Evolutionary conservation across 768 basidiomycete genomes (phyloP).

Genomic region (Serendipita sp.): DNA sequence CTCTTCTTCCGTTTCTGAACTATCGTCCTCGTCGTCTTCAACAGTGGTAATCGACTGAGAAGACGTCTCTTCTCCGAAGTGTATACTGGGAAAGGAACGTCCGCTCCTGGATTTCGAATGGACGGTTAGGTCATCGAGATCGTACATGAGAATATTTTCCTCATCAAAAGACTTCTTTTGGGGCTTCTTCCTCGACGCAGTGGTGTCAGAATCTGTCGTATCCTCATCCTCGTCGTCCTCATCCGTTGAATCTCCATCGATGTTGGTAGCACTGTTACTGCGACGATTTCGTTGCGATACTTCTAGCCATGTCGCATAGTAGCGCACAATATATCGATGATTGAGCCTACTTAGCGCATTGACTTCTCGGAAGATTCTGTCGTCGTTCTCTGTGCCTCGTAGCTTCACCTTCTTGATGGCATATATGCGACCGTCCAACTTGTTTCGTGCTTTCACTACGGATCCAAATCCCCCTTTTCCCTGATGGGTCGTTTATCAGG

Average conservation of each 20-base stretch:
- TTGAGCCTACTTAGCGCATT: constrained; percentile 74
- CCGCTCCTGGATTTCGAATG: constrained; percentile 1
- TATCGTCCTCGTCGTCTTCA: background rate
- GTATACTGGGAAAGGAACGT: background rate
- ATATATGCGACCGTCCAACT: constrained; percentile 71
- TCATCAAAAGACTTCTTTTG: constrained; percentile 6
- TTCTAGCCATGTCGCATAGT: constrained; percentile 86
- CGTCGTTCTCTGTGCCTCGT: constrained; percentile 60
- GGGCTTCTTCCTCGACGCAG: background rate
- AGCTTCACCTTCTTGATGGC: constrained; percentile 86
- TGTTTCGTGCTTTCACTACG: constrained; percentile 88
- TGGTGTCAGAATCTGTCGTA: constrained; percentile 14
- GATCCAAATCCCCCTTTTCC: constrained; percentile 83
- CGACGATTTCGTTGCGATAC: constrained; percentile 30
- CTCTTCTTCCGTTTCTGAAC: background rate
- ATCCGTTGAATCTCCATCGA: constrained; percentile 9
- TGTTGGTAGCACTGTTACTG: background rate
- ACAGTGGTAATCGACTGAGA: background rate
- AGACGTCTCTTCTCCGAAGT: constrained; percentile 2
- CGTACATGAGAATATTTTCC: constrained; percentile 1
- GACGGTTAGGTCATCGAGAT: background rate
- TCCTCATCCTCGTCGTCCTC: constrained; percentile 21
- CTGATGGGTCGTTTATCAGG: constrained; percentile 22
- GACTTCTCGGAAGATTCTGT: constrained; percentile 81
- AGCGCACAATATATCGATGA: constrained; percentile 83